Evolutionary conservation across 148 eudicot genomes (phyloP).

Genomic region (Silene conica): DNA sequence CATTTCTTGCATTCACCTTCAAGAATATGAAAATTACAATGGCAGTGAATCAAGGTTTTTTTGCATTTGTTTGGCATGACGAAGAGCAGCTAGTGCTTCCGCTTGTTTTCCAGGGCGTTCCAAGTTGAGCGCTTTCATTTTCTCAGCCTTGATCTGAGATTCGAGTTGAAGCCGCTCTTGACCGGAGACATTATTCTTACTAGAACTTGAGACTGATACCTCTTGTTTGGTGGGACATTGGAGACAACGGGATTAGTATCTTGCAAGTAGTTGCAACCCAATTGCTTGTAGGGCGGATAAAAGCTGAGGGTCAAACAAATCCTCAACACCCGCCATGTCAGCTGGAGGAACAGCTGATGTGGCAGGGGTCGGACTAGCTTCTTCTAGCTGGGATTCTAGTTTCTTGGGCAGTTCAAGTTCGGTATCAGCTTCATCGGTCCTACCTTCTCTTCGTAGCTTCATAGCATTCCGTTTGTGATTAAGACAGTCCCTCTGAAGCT

Average conservation of each 20-base stretch:
- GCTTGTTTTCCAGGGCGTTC: constrained; percentile 88
- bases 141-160: constrained; percentile 78
- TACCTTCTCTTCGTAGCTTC: constrained; percentile 87
- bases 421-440: constrained; percentile 77
- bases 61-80: constrained; percentile 58
- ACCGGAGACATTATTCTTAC: constrained; percentile 28
- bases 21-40: constrained; percentile 7
- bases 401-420: constrained; percentile 76
- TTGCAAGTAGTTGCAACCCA: constrained; percentile 67
- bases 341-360: constrained; percentile 29
- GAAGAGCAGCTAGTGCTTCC: constrained; percentile 79
- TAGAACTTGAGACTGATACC: constrained; percentile 25
- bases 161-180: constrained; percentile 53
- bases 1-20: background rate
- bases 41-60: constrained; percentile 31
- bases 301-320: constrained; percentile 89
- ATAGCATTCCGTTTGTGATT: constrained; percentile 71
- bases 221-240: constrained; percentile 29
- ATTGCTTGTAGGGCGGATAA: constrained; percentile 71
- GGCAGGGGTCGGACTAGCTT: constrained; percentile 29
- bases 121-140: constrained; percentile 59
- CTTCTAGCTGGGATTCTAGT: constrained; percentile 77
- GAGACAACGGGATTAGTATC: constrained; percentile 23
- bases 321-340: constrained; percentile 61
- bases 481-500: constrained; percentile 79